Base-by-base conservation (phyloP, 805 yeast species). In the Hanseniaspora lachancei region DNA sequence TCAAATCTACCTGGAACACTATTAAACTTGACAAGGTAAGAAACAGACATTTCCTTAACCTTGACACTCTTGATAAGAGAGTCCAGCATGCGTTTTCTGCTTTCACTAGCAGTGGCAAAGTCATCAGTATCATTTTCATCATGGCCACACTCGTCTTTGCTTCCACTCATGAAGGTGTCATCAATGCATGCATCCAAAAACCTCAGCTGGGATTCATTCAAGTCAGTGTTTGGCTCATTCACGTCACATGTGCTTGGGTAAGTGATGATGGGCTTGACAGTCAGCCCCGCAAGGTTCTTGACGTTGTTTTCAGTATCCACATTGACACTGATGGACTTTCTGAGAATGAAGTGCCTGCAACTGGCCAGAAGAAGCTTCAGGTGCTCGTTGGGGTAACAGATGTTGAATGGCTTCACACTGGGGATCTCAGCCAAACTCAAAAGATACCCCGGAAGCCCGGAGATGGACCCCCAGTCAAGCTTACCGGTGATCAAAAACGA, bases 401-500 rank as follows among this genome's bases (percentile, higher is more conserved):
- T 69, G n/a, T 74, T 74, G 40, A 86, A 65, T 7, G 73, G 73
- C 49, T 77, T 75, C 59, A 76, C 74, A 1, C 88, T 89, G 61
- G 87, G 85, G 1, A 29, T 13, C 61, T 88, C 96, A 57, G 86
- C 81, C 15, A 85, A 73, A 0, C 97, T 87, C 51, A 91, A 70
- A 49, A 91, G 78, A 62, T 87, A 70, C 0, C 98, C 98, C 0
- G 97, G 97, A 7, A 91, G 68, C 0, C 98, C 98, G n/a, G 95
- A 87, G 2, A 88, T 70, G n/a, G 82, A 75, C 6, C 76, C 66
- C 96, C 96, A 91, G 54, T 76, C 68, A 12, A 86, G 59, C n/a
- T 71, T 72, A 2, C 98, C 98, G 0, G 96, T 81, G 5, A 93
- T 63, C 24, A 46, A 18, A 9, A 34, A 20, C 2, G 39, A 18